Conservation (phyloP, 192 early-diverging fungal genomes). For the Linnemannia schmuckeri region DNA sequence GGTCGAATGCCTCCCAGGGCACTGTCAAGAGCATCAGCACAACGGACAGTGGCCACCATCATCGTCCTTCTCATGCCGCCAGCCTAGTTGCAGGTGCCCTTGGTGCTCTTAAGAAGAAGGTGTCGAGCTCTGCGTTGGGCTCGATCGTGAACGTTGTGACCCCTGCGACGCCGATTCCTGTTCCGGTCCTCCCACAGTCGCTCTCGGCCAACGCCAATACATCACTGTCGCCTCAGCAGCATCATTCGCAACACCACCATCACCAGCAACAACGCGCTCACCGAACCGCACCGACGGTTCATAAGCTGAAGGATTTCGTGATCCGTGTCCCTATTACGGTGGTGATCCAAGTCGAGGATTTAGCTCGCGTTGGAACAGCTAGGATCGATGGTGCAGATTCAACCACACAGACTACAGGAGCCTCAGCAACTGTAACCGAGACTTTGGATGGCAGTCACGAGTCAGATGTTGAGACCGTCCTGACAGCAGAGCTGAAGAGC, state of each 20-base stretch:
- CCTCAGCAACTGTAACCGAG: constrained; percentile 4
- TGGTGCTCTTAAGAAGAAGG: constrained; percentile 33
- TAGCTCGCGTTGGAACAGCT: not conserved
- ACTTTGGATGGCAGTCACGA: not conserved
- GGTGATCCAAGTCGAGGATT: constrained; percentile 38
- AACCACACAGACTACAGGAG: not conserved
- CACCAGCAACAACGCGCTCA: constrained; percentile 7
- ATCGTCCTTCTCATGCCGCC: not conserved
- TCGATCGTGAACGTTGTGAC: constrained; percentile 4
- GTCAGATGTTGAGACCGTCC: not conserved
- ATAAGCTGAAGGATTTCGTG: constrained; percentile 49
- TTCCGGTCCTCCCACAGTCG: not conserved
- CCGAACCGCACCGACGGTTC: constrained; percentile 7
- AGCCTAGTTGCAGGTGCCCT: constrained; percentile 23
- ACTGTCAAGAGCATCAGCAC: constrained; percentile 19
- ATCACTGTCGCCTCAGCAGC: not conserved
- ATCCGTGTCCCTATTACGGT: constrained; percentile 44
- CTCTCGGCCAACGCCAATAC: not conserved
- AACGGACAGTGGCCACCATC: not conserved
- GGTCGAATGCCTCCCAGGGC: constrained; percentile 22
- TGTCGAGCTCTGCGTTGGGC: constrained; percentile 15
- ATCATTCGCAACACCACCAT: not conserved
- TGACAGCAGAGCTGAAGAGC: not conserved
- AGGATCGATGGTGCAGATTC: constrained; percentile 2
- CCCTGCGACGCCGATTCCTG: not conserved